Evolutionary conservation across 768 basidiomycete genomes (phyloP), one percentile per base, ranked within the genome.

Genomic region (Russula emetica): DNA sequence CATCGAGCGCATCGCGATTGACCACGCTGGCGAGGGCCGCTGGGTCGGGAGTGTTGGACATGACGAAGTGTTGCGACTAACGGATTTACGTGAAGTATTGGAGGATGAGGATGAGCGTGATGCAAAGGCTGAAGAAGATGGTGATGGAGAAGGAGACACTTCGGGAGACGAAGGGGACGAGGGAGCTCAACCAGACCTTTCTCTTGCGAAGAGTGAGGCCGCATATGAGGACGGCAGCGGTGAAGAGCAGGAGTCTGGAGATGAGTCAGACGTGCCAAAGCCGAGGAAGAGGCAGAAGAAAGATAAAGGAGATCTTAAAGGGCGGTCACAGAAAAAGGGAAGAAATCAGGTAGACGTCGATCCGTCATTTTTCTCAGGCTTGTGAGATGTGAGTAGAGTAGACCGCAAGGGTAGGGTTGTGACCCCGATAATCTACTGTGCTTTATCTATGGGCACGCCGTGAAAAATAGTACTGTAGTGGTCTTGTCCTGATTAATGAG

Each of bases 11-110:
- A 85, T 97, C 47, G 84, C 83, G 22, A 76, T 95, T 22, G 85
- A 85, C 69, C 74, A 76, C 52, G 77, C 73, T 28, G 79, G 79
- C 2, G 78, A 85, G 62, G 80, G 82, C 24, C 86, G 86, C 77
- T 97, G 94, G 92, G 82, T 94, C n/a, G 95, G 87, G 24, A 95
- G 93, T 72, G 91, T 85, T 28, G 92, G 92, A 34, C 94, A 98
- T 69, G 95, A 98, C 66, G 91, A 96, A 61, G 79, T 83, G 9
- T 71, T 97, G 67, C 88, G 87, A 71, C 76, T 98, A 76, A 95
- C 93, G 30, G 89, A 96, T 74, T 77, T 98, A 55, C 85, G 81
- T 69, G 87, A 84, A 40, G 83, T 93, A 53, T 88, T 96, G 68
- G 80, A 83, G 64, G 82, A 82, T 38, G 80, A 78, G 38, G 81